Percentiles rank a stretch among this genome's conserved stretches.
Conservation (phyloP, 1,284 basidiomycete genomes). For the Sanghuangporus sanghuang region DNA sequence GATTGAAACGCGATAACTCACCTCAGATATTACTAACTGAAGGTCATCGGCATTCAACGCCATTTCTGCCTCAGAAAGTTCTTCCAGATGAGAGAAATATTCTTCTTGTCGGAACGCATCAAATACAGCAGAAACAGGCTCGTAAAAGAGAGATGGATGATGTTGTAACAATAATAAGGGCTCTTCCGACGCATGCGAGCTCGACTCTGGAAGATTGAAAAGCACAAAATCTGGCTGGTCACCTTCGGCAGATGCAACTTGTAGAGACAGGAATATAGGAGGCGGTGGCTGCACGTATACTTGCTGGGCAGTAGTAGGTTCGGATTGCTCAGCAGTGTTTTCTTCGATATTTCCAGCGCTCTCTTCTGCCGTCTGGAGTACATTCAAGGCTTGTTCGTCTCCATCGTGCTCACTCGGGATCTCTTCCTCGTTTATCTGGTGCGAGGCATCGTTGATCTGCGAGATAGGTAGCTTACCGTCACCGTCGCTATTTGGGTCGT, state of each 20-base stretch:
- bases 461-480: background rate
- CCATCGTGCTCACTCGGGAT: background rate
- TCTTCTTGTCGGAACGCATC: conserved; percentile 61
- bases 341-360: background rate
- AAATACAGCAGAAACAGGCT: conserved; percentile 61
- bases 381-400: background rate
- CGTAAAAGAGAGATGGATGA: conserved; percentile 66
- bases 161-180: conserved; percentile 46
- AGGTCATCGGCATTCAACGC: conserved; percentile 64
- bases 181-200: conserved; percentile 10
- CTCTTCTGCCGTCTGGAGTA: background rate
- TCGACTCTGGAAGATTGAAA: conserved; percentile 48
- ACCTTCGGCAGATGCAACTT: conserved; percentile 26
- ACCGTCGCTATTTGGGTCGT: background rate
- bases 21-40: conserved; percentile 60
- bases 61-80: conserved; percentile 54
- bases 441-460: background rate
- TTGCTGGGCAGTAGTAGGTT: background rate
- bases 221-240: conserved; percentile 43
- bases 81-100: conserved; percentile 38
- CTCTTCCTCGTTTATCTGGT: background rate
- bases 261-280: conserved; percentile 56
- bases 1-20: conserved; percentile 26
- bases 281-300: conserved; percentile 38
- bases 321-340: background rate